phyloP scores from a whole-genome alignment of 805 yeast species.

The Metschnikowia matae region DNA sequence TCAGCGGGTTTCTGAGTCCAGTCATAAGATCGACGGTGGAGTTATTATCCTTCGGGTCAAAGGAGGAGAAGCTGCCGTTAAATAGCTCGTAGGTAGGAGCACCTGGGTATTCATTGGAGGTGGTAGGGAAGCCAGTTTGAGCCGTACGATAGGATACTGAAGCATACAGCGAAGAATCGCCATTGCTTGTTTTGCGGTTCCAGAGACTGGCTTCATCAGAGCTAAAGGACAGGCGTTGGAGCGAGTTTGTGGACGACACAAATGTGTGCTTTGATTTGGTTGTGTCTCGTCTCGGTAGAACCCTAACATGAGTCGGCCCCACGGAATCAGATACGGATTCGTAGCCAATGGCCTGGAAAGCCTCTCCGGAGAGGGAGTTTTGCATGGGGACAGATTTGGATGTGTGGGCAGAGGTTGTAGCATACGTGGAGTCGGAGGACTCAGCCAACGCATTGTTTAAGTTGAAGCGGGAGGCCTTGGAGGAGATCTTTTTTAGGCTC shows the following conservation, averaged over 20 bases:
- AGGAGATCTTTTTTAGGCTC: slow-evolving; percentile 28
- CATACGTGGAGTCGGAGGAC: neutral
- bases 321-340: slow-evolving; percentile 23
- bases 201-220: slow-evolving; percentile 6
- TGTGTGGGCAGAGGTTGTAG: slow-evolving; percentile 5
- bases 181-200: neutral
- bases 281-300: slow-evolving; percentile 10
- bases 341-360: slow-evolving; percentile 38
- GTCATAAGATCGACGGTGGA: neutral
- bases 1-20: neutral
- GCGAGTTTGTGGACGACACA: slow-evolving; percentile 3
- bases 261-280: slow-evolving; percentile 6
- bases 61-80: slow-evolving; percentile 11
- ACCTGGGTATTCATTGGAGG: slow-evolving; percentile 1
- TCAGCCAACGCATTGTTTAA: slow-evolving; percentile 8
- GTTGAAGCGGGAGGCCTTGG: slow-evolving; percentile 26
- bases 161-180: neutral
- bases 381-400: slow-evolving; percentile 1
- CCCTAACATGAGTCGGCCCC: slow-evolving; percentile 29
- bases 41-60: slow-evolving; percentile 11
- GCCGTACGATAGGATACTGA: slow-evolving; percentile 1
- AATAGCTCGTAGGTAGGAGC: slow-evolving; percentile 4
- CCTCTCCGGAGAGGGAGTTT: slow-evolving; percentile 4
- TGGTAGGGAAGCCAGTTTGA: neutral
- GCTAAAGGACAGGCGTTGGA: slow-evolving; percentile 6